A percentile compares a stretch with the other conserved stretches of the same genome.
phyloP scores from a whole-genome alignment of 345 rosid genomes.

The Pugionium cornutum region DNA sequence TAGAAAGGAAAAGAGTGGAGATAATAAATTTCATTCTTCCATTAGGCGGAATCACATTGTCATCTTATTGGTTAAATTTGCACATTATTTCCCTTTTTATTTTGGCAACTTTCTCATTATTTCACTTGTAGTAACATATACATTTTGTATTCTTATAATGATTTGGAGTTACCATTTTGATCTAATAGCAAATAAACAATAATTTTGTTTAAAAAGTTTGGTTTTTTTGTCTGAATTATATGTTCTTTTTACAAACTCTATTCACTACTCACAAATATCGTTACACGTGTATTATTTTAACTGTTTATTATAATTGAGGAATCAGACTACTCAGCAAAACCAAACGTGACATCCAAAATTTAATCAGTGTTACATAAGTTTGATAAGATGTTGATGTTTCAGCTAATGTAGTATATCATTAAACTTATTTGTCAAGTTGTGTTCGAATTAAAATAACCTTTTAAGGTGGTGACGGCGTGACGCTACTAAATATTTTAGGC shows the following conservation, averaged over 20 bases:
- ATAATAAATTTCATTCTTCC: conserved; percentile 3
- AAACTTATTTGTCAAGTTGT: conserved; percentile 8
- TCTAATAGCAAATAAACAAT: no score
- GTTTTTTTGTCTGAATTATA: no score
- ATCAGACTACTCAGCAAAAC: background rate
- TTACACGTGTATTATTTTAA: background rate
- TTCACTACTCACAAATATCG: no score
- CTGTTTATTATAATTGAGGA: conserved; percentile 9
- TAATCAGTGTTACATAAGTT: conserved; percentile 9
- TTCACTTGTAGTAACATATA: background rate
- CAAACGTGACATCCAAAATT: conserved; percentile 6
- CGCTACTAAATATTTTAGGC: background rate
- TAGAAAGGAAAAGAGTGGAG: background rate
- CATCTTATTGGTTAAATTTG: conserved; percentile 25
- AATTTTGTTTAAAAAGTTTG: no score
- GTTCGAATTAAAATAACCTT: conserved; percentile 21
- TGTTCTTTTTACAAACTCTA: no score
- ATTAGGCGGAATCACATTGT: conserved; percentile 33
- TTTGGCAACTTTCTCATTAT: conserved; percentile 24
- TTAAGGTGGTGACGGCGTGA: conserved; percentile 13
- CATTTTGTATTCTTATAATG: no score
- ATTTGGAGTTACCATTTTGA: no score
- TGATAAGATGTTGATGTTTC: conserved; percentile 28
- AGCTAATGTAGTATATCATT: conserved; percentile 24
- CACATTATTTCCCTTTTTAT: conserved; percentile 15